phyloP scores from a whole-genome alignment of 106 monocot species.

The Platanthera guangdongensis region DNA sequence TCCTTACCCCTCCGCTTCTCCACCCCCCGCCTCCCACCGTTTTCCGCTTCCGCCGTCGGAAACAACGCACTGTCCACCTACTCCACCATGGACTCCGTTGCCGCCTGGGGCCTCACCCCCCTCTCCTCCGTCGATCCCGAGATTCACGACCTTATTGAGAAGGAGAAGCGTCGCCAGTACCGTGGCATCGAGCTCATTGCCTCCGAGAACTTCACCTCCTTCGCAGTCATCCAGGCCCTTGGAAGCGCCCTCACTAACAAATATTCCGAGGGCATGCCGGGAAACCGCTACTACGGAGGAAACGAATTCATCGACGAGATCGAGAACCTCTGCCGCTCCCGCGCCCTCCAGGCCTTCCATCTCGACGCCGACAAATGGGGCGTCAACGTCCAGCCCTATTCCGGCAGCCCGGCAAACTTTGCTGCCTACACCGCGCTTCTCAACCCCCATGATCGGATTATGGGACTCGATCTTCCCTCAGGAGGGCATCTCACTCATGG shows the following conservation, averaged over 20 bases:
- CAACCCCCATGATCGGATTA: slow-evolving; percentile 76
- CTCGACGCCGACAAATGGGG: slow-evolving; percentile 66
- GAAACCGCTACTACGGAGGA: slow-evolving; percentile 82
- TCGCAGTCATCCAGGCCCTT: slow-evolving; percentile 83
- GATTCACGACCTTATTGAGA: slow-evolving; percentile 61
- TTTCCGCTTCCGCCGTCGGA: neutral
- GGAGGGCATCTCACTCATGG: slow-evolving; percentile 85
- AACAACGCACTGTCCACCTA: neutral
- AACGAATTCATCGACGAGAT: slow-evolving; percentile 83
- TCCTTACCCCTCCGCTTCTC: neutral
- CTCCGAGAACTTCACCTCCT: slow-evolving; percentile 85
- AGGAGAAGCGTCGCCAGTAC: slow-evolving; percentile 80
- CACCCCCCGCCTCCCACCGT: neutral
- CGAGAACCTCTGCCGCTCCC: slow-evolving; percentile 72
- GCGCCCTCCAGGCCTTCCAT: slow-evolving; percentile 65
- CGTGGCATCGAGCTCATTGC: slow-evolving; percentile 87
- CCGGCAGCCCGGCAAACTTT: slow-evolving; percentile 76
- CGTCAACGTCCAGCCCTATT: slow-evolving; percentile 91
- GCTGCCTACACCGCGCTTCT: slow-evolving; percentile 78
- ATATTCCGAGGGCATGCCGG: slow-evolving; percentile 91
- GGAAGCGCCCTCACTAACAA: slow-evolving; percentile 82
- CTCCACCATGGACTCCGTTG: slow-evolving; percentile 46
- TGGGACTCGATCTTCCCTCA: slow-evolving; percentile 82
- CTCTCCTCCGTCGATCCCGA: slow-evolving; percentile 34
- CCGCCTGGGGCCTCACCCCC: slow-evolving; percentile 44